These are phyloP conservation scores for Rhodofomes roseus DNA, from an alignment of 1,284 basidiomycete species.

Conservation along the genomic window DNA sequence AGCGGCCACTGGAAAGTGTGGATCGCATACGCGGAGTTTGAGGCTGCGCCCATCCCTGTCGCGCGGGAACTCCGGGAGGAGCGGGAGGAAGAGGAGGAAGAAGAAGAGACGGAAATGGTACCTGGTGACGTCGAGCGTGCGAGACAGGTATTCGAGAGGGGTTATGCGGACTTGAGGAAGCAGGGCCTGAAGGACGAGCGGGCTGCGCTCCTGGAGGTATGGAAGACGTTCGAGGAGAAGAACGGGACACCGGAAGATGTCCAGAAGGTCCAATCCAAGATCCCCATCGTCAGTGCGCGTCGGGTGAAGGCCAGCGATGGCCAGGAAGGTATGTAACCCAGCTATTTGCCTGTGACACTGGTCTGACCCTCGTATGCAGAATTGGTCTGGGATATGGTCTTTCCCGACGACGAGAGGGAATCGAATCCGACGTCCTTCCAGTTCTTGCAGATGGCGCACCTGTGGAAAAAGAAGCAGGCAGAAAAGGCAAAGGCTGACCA, in stretches of 20 bases:
- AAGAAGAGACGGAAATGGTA: slow-evolving; percentile 21
- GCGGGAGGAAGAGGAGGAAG: slow-evolving; percentile 56
- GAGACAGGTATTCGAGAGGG: slow-evolving; percentile 77
- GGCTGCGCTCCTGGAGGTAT: slow-evolving; percentile 85
- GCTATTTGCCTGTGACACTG: slow-evolving; percentile 25
- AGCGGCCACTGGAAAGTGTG: slow-evolving; percentile 96
- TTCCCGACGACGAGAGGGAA: slow-evolving; percentile 92
- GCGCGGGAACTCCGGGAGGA: slow-evolving; percentile 69
- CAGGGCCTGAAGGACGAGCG: slow-evolving; percentile 87
- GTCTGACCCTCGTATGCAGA: not conserved
- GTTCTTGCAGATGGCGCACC: slow-evolving; percentile 90
- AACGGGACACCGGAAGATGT: slow-evolving; percentile 71
- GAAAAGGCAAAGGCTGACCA: slow-evolving; percentile 3
- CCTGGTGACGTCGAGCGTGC: slow-evolving; percentile 57
- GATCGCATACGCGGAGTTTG: slow-evolving; percentile 79
- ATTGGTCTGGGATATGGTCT: slow-evolving; percentile 90
- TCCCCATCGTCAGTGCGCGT: slow-evolving; percentile 88
- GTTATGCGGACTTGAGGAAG: slow-evolving; percentile 79
- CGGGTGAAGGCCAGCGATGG: slow-evolving; percentile 79
- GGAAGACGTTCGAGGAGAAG: slow-evolving; percentile 88
- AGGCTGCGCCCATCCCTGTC: slow-evolving; percentile 65
- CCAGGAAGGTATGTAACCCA: slow-evolving; percentile 69
- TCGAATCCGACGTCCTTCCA: slow-evolving; percentile 91
- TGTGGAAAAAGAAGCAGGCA: slow-evolving; percentile 57
- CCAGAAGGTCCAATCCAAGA: slow-evolving; percentile 80